phyloP scores from a whole-genome alignment of 495 filamentous ascomycete genomes.

The Penicillium ochrochloron region DNA sequence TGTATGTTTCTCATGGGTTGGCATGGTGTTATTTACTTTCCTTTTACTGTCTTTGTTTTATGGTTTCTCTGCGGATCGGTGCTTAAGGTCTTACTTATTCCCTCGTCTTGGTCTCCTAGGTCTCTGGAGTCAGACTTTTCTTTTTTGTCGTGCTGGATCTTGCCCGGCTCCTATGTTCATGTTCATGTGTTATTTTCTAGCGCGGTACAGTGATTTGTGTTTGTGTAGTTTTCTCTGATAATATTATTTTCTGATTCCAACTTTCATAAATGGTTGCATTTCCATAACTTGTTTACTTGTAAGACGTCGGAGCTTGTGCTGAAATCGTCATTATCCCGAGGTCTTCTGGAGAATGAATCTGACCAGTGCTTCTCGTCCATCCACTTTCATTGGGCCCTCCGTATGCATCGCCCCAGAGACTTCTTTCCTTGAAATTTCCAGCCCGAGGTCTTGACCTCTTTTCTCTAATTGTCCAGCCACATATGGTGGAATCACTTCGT shows the following conservation, averaged over 20 bases:
- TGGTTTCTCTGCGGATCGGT: slow-evolving; percentile 27
- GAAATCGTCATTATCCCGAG: not conserved
- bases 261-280: not conserved
- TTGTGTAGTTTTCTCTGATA: slow-evolving; percentile 23
- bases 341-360: slow-evolving; percentile 30
- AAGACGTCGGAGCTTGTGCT: not conserved
- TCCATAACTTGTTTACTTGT: not conserved
- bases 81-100: slow-evolving; percentile 30
- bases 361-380: slow-evolving; percentile 50
- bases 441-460: slow-evolving; percentile 34
- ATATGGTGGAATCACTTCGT: slow-evolving; percentile 69
- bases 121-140: slow-evolving; percentile 21
- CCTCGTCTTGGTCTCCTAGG: slow-evolving; percentile 18
- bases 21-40: slow-evolving; percentile 36
- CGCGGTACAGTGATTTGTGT: slow-evolving; percentile 27
- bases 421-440: slow-evolving; percentile 38
- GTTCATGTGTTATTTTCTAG: slow-evolving; percentile 26
- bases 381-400: slow-evolving; percentile 45
- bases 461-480: slow-evolving; percentile 56
- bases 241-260: slow-evolving; percentile 22
- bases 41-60: slow-evolving; percentile 24
- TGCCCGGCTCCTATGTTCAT: slow-evolving; percentile 9
- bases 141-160: slow-evolving; percentile 16
- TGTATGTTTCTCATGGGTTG: slow-evolving; percentile 14
- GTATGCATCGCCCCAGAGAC: slow-evolving; percentile 59